These are phyloP conservation scores for Geranomyces variabilis DNA, from an alignment of 192 early-diverging fungal species.

Conservation along the genomic window DNA sequence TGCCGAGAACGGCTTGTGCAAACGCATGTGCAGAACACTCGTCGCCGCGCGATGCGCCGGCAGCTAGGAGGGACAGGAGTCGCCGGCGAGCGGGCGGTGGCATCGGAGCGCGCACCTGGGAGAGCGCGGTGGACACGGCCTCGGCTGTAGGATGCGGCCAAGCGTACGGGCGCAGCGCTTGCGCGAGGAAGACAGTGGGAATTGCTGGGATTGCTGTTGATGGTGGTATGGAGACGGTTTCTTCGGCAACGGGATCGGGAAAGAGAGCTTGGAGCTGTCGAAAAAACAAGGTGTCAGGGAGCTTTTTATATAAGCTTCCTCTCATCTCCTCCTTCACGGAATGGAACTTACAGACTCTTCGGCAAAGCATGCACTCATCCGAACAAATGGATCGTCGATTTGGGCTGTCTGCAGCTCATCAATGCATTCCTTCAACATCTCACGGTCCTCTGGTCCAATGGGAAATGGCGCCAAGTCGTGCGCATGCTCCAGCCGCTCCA, in stretches of 20 bases:
- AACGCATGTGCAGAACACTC: background rate
- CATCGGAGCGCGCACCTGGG: background rate
- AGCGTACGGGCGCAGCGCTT: background rate
- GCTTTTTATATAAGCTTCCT: background rate
- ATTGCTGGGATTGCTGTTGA: background rate
- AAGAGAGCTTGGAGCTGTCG: background rate
- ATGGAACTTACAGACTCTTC: conserved; percentile 5
- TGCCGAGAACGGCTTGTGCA: background rate
- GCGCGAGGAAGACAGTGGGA: background rate
- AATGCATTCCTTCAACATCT: background rate
- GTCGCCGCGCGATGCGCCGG: background rate
- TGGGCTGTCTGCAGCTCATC: background rate
- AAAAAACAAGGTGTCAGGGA: background rate
- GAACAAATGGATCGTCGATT: conserved; percentile 2
- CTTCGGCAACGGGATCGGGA: background rate
- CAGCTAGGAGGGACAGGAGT: conserved; percentile 1
- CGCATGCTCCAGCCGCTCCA: conserved; percentile 7
- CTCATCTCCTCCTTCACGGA: too few species aligned
- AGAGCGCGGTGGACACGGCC: background rate
- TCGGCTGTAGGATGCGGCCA: background rate
- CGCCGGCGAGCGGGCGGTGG: background rate
- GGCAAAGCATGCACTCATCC: background rate
- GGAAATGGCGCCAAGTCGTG: background rate
- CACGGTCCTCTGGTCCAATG: background rate
- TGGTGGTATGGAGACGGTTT: background rate